Base-by-base conservation (phyloP, 208 protist species). In the Acanthamoeba royreba region DNA sequence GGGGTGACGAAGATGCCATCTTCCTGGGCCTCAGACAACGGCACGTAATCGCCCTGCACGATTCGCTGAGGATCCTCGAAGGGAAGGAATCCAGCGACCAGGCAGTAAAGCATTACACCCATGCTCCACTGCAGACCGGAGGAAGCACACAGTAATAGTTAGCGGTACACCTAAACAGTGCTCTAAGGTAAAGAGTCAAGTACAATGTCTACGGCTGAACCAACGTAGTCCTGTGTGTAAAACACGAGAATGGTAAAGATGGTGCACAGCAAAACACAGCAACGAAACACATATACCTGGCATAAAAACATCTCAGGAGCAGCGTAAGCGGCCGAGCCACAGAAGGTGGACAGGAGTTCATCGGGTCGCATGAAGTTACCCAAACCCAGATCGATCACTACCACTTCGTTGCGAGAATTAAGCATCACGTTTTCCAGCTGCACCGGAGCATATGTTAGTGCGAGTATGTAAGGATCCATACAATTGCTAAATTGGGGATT, bases 81-180 rank as follows among this genome's bases (percentile, higher is more conserved):
- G 19, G 99, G 99, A 5, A 99, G 96, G 87, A 97, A 98, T 69
- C 99, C 99, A 8, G 98, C 98, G 4, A 99, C 95, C 96, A 99
- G 98, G 45, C 99, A 99, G 96, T 98, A 99, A 0, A 99, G 95
- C 89, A 99, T 99, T 22, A 99, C 98, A 28, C 99, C 99, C 89
- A 98, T 99, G 94, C 98, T 98, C 98, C 99, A 99, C 95, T n/a
- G n/a, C n/a, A n/a, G n/a, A 99, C n/a, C n/a, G n/a, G n/a, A n/a
- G n/a, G n/a, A n/a, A n/a, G n/a, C n/a, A n/a, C n/a, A n/a, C n/a
- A n/a, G n/a, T n/a, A n/a, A n/a, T n/a, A n/a, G n/a, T n/a, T n/a
- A n/a, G n/a, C n/a, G n/a, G n/a, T n/a, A n/a, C n/a, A n/a, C n/a
- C n/a, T n/a, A n/a, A n/a, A n/a, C n/a, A n/a, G n/a, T n/a, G n/a